Evolutionary conservation across 1,284 basidiomycete genomes (phyloP), one percentile per base, ranked within the genome.

Genomic region (Sphaerobolus stellatus): DNA sequence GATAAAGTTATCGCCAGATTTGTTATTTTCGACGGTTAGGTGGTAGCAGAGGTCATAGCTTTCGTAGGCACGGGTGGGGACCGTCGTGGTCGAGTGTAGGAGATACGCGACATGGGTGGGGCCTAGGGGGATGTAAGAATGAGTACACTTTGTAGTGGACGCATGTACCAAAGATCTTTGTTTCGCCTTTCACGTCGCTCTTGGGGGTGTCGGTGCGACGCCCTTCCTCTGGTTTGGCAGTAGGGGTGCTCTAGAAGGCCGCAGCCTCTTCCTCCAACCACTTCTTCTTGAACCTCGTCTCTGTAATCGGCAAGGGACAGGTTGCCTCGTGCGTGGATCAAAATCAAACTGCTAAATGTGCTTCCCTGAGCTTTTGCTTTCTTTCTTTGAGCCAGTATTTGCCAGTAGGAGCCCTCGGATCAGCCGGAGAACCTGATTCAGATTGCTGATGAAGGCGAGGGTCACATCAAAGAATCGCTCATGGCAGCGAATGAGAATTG

Each of bases 231-330:
- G n/a, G n/a, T 74, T 48, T 68, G 66, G 62, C 73, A 50, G 49
- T 11, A 36, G 28, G 20, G 54, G 41, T 45, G 27, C 16, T 30
- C 20, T 40, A 52, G 11, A 27, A 43, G 41, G 27, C 30, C 14
- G 28, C 50, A n/a, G n/a, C n/a, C 59, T 91, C 88, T 61, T 88
- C 87, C 60, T 87, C 86, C 43, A 82, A 59, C 63, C 89, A 88
- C 74, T 94, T 92, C 77, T 96, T 96, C 77, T 98, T 98, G 81
- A 98, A 98, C 13, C 95, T 85, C 0, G 95, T 99, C 71, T 98
- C 96, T 18, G 95, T 94, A 65, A 99, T 98, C 48, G 96, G 96
- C 20, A 98, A 81, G 78, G 96, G 97, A 73, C 95, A 98, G 13
- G 94, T 96, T n/a, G n/a, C n/a, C n/a, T n/a, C n/a, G n/a, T n/a